Base-by-base conservation (phyloP, 225 moss, liverwort and hornwort genomes). In the Marchantia paleacea region DNA sequence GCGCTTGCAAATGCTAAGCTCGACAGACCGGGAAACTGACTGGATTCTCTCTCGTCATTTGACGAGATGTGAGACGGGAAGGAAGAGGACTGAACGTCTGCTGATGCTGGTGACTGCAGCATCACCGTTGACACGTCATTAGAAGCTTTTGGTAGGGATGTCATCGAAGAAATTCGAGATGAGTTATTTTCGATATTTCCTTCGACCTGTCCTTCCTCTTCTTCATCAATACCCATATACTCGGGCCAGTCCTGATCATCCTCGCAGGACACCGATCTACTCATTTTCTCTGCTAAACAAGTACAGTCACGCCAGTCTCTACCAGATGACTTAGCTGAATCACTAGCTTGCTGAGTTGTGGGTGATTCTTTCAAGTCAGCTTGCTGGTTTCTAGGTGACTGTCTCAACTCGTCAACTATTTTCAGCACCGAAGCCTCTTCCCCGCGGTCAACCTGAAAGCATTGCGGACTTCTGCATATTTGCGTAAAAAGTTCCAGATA, bases 1-100 rank as follows among this genome's bases (percentile, higher is more conserved):
- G 75, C 73, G 31, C 81, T 81, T 66, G 80, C 81, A 79, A 86
- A 83, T n/a, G 83, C 86, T 86, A 86, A 75, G 83, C 83, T 83
- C 51, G 86, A 69, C 68, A 86, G 78, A 39, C 81, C 83, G 14
- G 84, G 83, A 72, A 87, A 87, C 75, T 84, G 80, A 80, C 79
- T 66, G 64, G 62, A 25, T 55, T 84, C 79, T 57, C 79, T 84
- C 52, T 84, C 83, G 3, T 78, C 81, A 75, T 63, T 79, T 57
- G 81, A 62, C 54, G 75, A 75, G 70, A 63, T 67, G 55, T 79
- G 60, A 64, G 72, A 76, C 0, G 84, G 71, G 50, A 78, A n/a
- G 50, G 73, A 75, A 77, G 79, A 28, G 77, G 76, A 19, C 71
- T 74, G 71, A 20, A 79, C 69, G 16, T 61, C 67, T 19, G 54